phyloP scores from a whole-genome alignment of 768 basidiomycete species.

The Amanita brunnescens region DNA sequence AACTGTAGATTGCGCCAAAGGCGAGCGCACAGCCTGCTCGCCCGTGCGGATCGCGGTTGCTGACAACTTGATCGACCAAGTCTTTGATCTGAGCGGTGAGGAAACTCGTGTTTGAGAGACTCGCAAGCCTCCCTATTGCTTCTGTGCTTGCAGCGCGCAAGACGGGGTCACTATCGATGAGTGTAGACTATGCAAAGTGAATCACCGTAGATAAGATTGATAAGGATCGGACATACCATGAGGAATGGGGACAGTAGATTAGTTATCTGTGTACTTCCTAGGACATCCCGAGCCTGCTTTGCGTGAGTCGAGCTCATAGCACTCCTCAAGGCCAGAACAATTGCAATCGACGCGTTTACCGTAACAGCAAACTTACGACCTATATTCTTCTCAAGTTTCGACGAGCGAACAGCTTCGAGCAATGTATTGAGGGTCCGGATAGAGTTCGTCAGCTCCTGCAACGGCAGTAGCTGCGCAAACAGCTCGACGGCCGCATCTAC shows the following conservation, averaged over 20 bases:
- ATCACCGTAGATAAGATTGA: too few relatives aligned
- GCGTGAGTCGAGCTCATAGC: slow-evolving; percentile 39
- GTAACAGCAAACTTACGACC: slow-evolving; percentile 80
- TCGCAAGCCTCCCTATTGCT: slow-evolving; percentile 80
- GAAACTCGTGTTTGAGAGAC: slow-evolving; percentile 75
- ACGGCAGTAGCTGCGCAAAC: slow-evolving; percentile 69
- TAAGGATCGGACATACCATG: slow-evolving; percentile 44
- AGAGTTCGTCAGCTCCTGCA: slow-evolving; percentile 60
- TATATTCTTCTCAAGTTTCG: slow-evolving; percentile 78
- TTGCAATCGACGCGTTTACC: slow-evolving; percentile 70
- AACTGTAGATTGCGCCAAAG: slow-evolving; percentile 84
- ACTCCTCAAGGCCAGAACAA: slow-evolving; percentile 60
- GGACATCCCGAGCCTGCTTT: slow-evolving; percentile 54
- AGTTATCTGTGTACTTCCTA: slow-evolving; percentile 59
- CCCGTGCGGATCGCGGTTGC: slow-evolving; percentile 85
- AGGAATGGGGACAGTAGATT: slow-evolving; percentile 58
- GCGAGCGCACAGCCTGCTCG: slow-evolving; percentile 92
- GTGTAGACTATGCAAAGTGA: slow-evolving; percentile 54
- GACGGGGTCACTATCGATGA: slow-evolving; percentile 72
- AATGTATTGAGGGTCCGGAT: slow-evolving; percentile 49
- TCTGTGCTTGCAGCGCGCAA: slow-evolving; percentile 79
- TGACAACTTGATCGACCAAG: slow-evolving; percentile 89
- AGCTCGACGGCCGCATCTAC: slow-evolving; percentile 87
- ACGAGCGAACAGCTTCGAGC: slow-evolving; percentile 57
- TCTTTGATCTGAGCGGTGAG: slow-evolving; percentile 82